Conservation (phyloP, 208 protist species). For the Leishmania amazonensis region DNA sequence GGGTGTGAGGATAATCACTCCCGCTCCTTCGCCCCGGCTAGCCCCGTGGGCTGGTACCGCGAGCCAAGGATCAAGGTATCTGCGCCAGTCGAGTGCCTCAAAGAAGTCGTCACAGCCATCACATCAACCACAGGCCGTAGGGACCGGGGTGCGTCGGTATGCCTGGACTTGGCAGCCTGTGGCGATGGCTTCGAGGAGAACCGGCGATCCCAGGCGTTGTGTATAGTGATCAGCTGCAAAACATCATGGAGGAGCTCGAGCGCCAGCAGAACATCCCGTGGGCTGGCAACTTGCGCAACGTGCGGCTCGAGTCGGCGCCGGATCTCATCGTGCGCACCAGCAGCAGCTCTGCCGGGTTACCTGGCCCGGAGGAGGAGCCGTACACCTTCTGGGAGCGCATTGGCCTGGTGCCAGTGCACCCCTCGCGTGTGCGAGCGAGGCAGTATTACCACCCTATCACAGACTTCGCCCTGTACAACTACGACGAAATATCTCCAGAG, state of each 20-base stretch:
- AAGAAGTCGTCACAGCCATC: not conserved
- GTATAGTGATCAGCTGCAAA: slow-evolving; percentile 67
- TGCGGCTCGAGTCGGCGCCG: slow-evolving; percentile 59
- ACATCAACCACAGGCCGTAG: not conserved
- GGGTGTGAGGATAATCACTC: not conserved
- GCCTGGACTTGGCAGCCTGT: slow-evolving; percentile 17
- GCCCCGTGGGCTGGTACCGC: not conserved
- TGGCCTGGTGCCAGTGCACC: slow-evolving; percentile 79
- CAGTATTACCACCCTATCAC: slow-evolving; percentile 89
- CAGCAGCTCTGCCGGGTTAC: slow-evolving; percentile 29
- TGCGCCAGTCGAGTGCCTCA: not conserved
- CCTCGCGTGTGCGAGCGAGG: slow-evolving; percentile 75
- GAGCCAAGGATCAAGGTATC: not conserved
- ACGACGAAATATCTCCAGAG: slow-evolving; percentile 84
- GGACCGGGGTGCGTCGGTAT: not conserved
- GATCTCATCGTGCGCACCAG: slow-evolving; percentile 25
- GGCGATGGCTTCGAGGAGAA: slow-evolving; percentile 45
- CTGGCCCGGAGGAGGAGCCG: slow-evolving; percentile 79
- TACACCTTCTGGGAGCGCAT: slow-evolving; percentile 90
- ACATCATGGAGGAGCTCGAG: slow-evolving; percentile 29
- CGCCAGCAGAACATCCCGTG: slow-evolving; percentile 35
- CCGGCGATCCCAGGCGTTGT: slow-evolving; percentile 67
- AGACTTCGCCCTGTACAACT: slow-evolving; percentile 87
- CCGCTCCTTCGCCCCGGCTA: no score
- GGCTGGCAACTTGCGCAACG: slow-evolving; percentile 74